Conservation (phyloP, 305 asterid genomes). For the Vinca major region DNA sequence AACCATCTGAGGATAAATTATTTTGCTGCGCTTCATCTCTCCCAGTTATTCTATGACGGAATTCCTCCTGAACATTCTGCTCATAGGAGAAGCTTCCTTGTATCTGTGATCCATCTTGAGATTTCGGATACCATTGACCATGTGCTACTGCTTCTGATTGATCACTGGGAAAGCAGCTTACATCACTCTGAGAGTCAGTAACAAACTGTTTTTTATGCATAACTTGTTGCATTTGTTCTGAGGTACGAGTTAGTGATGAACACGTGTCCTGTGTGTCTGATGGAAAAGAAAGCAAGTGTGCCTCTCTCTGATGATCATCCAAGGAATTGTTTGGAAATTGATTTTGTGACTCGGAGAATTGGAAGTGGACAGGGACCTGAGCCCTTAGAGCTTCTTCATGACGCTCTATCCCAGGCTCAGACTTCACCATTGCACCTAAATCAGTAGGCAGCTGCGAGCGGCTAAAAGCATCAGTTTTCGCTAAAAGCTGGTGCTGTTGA, state of each 20-base stretch:
- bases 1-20: slow-evolving; percentile 60
- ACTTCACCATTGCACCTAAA: slow-evolving; percentile 42
- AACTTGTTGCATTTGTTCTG: slow-evolving; percentile 53
- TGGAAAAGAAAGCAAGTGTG: slow-evolving; percentile 40
- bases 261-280: slow-evolving; percentile 37
- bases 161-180: slow-evolving; percentile 40
- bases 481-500: slow-evolving; percentile 47
- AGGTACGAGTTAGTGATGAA: slow-evolving; percentile 38
- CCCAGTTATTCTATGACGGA: slow-evolving; percentile 49
- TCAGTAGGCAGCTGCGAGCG: slow-evolving; percentile 49
- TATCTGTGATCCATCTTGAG: slow-evolving; percentile 47
- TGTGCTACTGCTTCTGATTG: slow-evolving; percentile 38
- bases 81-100: slow-evolving; percentile 39
- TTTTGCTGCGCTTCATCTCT: slow-evolving; percentile 66
- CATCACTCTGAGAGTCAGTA: slow-evolving; percentile 45
- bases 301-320: slow-evolving; percentile 47
- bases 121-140: slow-evolving; percentile 45
- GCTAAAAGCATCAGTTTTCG: slow-evolving; percentile 38
- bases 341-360: slow-evolving; percentile 47
- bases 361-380: slow-evolving; percentile 52
- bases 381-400: slow-evolving; percentile 42
- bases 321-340: slow-evolving; percentile 41
- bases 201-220: slow-evolving; percentile 47
- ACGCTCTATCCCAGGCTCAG: slow-evolving; percentile 49
- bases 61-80: slow-evolving; percentile 48